These are phyloP conservation scores for Hygrophila difformis DNA, from an alignment of 257 asterid genomes.

Conservation along the genomic window DNA sequence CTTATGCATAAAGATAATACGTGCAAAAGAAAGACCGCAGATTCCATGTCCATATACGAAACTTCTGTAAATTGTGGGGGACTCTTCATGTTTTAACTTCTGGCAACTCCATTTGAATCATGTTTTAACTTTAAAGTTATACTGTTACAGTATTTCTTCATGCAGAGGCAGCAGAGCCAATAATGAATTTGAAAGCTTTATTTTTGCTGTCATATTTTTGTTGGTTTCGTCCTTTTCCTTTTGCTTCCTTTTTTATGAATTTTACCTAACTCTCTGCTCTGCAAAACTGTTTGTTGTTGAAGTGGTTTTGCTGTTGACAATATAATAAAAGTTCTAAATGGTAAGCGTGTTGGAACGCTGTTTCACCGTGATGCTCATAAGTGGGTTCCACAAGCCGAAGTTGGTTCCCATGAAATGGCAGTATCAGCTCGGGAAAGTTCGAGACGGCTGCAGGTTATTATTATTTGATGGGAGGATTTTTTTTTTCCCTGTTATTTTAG, in stretches of 20 bases:
- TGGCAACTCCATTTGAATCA: no score
- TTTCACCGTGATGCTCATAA: conserved; percentile 63
- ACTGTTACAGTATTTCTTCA: no score
- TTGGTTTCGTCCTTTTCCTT: neutral
- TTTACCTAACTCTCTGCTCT: conserved; percentile 13
- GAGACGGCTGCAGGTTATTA: conserved; percentile 55
- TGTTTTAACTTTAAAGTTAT: no score
- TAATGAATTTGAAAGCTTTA: no score
- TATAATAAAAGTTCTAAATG: conserved; percentile 43
- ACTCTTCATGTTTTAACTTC: neutral
- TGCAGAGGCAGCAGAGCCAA: no score
- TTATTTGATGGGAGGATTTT: neutral
- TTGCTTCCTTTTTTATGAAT: neutral
- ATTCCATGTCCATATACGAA: neutral
- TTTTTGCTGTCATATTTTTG: neutral
- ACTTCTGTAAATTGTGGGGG: neutral
- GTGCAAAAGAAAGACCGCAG: neutral
- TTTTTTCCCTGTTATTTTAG: no score
- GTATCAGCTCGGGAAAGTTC: conserved; percentile 70
- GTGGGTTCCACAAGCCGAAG: conserved; percentile 46
- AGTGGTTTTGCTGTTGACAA: conserved; percentile 61
- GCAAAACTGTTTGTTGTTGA: conserved; percentile 18
- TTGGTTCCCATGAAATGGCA: conserved; percentile 66
- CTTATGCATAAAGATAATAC: neutral
- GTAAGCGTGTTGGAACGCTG: conserved; percentile 58